phyloP scores from a whole-genome alignment of 805 yeast species.

The Cyberlindnera samutprakarnensis region DNA sequence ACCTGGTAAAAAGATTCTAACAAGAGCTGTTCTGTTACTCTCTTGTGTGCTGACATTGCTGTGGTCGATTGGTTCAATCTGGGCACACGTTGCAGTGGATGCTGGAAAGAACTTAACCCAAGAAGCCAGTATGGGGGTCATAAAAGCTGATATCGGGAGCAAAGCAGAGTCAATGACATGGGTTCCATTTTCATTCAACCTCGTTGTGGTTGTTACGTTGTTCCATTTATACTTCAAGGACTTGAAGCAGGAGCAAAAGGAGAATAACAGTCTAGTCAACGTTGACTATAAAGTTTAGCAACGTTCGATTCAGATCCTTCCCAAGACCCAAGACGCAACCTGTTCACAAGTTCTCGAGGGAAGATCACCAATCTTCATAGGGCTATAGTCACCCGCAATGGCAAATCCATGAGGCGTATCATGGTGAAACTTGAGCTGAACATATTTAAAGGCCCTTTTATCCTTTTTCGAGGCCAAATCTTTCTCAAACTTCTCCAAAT shows the following conservation, averaged over 20 bases:
- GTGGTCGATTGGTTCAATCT: slow-evolving; percentile 63
- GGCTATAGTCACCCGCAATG: slow-evolving; percentile 32
- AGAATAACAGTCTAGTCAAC: too few species aligned
- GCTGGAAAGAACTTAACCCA: slow-evolving; percentile 37
- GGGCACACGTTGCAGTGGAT: slow-evolving; percentile 49
- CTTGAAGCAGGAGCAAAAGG: slow-evolving; percentile 9
- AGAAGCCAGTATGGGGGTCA: slow-evolving; percentile 41
- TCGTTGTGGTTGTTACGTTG: slow-evolving; percentile 33
- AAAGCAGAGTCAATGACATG: slow-evolving; percentile 55
- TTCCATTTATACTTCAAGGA: slow-evolving; percentile 29
- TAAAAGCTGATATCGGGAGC: slow-evolving; percentile 36
- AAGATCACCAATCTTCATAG: slow-evolving; percentile 23
- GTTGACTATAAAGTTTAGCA: too few species aligned
- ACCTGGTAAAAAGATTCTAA: slow-evolving; percentile 31
- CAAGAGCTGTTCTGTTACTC: slow-evolving; percentile 24
- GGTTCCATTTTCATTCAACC: slow-evolving; percentile 46
- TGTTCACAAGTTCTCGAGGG: slow-evolving; percentile 19
- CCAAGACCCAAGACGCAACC: slow-evolving; percentile 17
- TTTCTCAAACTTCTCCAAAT: slow-evolving; percentile 6
- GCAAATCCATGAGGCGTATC: slow-evolving; percentile 35
- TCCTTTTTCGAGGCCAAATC: slow-evolving; percentile 9
- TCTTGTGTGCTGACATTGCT: slow-evolving; percentile 33
- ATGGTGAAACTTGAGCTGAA: slow-evolving; percentile 16
- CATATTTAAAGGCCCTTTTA: slow-evolving; percentile 6
- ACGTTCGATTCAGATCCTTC: slow-evolving; percentile 8